phyloP scores from a whole-genome alignment of 306 rosid species.

The Medicago truncatula region MtrunA17r5.0-ANR NC_053047.1:42144501-42145000 shows the following conservation, averaged over 20 bases:
- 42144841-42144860: too few relatives aligned
- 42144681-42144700: constrained; percentile 36
- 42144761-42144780: too few relatives aligned
- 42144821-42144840: not conserved
- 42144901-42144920: too few relatives aligned
- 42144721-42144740: not conserved
- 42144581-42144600: not conserved
- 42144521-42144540: constrained; percentile 18
- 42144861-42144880: too few relatives aligned
- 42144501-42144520: constrained; percentile 13
- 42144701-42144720: not conserved
- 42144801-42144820: not conserved
- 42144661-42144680: constrained; percentile 21
- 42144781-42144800: not conserved
- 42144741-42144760: not conserved
- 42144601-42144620: constrained; percentile 46
- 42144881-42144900: too few relatives aligned
- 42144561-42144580: not conserved
- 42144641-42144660: constrained; percentile 22
- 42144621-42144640: not conserved
- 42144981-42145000: too few relatives aligned
- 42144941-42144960: too few relatives aligned
- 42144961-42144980: too few relatives aligned
- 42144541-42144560: constrained; percentile 3
- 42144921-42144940: too few relatives aligned